These are phyloP conservation scores for Pezicula rhizophila DNA, from an alignment of 2,329 filamentous ascomycete genomes.

Conservation along the genomic window DNA sequence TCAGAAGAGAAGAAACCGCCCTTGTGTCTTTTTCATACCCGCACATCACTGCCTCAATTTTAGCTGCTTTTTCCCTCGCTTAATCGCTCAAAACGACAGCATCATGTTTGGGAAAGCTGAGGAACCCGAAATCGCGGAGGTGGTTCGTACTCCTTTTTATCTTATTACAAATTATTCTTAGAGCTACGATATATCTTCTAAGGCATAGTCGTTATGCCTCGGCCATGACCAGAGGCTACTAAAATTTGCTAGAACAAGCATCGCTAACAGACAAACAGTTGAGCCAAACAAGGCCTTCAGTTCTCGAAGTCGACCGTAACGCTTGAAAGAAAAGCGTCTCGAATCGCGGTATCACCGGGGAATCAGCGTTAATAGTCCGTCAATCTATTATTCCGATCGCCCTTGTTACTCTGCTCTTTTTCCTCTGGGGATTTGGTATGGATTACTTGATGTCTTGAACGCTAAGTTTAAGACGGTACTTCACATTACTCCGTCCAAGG, in stretches of 20 bases:
- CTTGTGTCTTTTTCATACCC: no score
- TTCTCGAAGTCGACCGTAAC: not conserved
- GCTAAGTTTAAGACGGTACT: constrained; percentile 33
- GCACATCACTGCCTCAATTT: no score
- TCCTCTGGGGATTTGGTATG: constrained; percentile 43
- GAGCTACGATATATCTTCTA: no score
- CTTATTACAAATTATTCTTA: no score
- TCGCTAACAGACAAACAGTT: not conserved
- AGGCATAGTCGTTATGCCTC: no score
- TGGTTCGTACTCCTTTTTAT: not conserved
- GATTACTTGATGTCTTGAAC: constrained; percentile 36
- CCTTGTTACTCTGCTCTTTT: constrained; percentile 42
- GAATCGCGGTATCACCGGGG: constrained; percentile 25
- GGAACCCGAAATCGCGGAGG: not conserved
- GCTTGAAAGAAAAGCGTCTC: not conserved
- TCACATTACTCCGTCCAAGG: constrained; percentile 22
- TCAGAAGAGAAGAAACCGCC: no score
- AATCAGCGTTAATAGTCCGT: constrained; percentile 34
- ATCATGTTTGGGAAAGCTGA: not conserved
- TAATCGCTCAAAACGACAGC: not conserved
- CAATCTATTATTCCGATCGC: constrained; percentile 37
- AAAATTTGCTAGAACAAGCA: no score
- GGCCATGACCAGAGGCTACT: no score
- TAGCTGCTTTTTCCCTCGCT: no score
- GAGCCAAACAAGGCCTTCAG: not conserved